Base-by-base conservation (phyloP, 2,329 filamentous ascomycete genomes). In the Diaporthe sp. region DNA sequence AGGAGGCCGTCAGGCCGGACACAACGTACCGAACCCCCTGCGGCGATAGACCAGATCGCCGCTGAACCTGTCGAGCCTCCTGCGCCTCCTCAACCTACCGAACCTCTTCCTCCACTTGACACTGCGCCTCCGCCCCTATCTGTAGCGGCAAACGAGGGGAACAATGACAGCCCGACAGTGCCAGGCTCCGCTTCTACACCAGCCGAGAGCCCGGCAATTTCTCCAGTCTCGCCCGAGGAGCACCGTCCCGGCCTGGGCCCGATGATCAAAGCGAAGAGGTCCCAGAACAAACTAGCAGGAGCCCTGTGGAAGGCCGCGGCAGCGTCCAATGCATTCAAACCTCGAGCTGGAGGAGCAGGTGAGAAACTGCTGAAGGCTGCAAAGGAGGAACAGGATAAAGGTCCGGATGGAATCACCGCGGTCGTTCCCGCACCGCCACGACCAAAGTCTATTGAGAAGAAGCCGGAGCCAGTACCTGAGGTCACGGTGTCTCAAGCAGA, bases 341-440 rank as follows among this genome's bases (percentile, higher is more conserved):
- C 96, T 28, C 91, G 96, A 74, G 92, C 93, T 45, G 96, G 96
- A 74, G 96, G 96, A 77, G 96, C 95, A 30, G 95, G 92, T 69
- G 95, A 97, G 76, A 76, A 76, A 45, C 38, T 76, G n/a, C 88
- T 93, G 72, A 90, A 92, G 69, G 87, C 89, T 76, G 85, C 88
- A 47, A 89, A 91, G 73, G 87, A 86, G 77, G 91, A 89, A 73
- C 82, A 84, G n/a, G 85, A 84, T 4, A 90, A 93, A 33, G 95
- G 93, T 7, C 94, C 95, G 9, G 96, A 98, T 84, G 96, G 96
- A 3, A 97, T 98, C 77, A 97, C 93, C 17, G 91, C 93, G 52
- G 96, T 98, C 50, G 93, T 98, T 30, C 94, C 94, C 33, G 94
- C 95, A 4, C 95, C 96, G 2, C 89, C 86, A 19, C 85, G 87